These are phyloP conservation scores for Starmerella stigmatis DNA, from an alignment of 805 yeast species.

Conservation along the genomic window DNA sequence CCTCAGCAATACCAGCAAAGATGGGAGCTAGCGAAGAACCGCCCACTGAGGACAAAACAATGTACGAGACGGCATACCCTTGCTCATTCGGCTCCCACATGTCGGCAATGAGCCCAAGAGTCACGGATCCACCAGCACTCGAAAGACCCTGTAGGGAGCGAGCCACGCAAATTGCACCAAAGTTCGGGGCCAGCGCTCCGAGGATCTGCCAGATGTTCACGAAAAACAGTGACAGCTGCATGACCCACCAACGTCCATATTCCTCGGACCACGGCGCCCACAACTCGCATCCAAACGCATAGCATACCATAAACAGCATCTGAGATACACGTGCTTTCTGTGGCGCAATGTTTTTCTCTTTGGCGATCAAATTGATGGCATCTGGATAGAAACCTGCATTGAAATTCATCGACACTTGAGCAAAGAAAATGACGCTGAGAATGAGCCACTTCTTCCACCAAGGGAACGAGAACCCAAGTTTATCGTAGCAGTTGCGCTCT, in stretches of 20 bases:
- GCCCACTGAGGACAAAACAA: conserved; percentile 40
- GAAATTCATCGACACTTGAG: conserved; percentile 37
- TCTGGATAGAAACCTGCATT: conserved; percentile 32
- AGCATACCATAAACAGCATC: conserved; percentile 43
- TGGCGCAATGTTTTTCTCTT: conserved; percentile 35
- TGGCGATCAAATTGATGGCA: conserved; percentile 36
- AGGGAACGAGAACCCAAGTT: conserved; percentile 32
- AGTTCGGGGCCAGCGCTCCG: conserved; percentile 49
- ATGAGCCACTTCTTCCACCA: conserved; percentile 33
- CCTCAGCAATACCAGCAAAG: conserved; percentile 45
- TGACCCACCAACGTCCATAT: conserved; percentile 51
- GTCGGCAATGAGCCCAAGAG: conserved; percentile 58
- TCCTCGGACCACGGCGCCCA: conserved; percentile 61
- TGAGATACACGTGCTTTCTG: conserved; percentile 42
- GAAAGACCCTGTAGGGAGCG: conserved; percentile 53
- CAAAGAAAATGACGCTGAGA: conserved; percentile 31
- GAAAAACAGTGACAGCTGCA: conserved; percentile 43
- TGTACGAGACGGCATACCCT: conserved; percentile 42
- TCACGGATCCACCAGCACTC: conserved; percentile 45
- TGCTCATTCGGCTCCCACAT: conserved; percentile 36
- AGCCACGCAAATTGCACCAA: conserved; percentile 45
- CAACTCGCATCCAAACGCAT: conserved; percentile 46
- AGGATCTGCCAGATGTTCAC: conserved; percentile 37
- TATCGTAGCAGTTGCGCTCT: conserved; percentile 34
- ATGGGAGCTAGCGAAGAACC: conserved; percentile 42